Conservation (phyloP, 2,329 filamentous ascomycete genomes). For the Pseudogymnoascus sp. region DNA sequence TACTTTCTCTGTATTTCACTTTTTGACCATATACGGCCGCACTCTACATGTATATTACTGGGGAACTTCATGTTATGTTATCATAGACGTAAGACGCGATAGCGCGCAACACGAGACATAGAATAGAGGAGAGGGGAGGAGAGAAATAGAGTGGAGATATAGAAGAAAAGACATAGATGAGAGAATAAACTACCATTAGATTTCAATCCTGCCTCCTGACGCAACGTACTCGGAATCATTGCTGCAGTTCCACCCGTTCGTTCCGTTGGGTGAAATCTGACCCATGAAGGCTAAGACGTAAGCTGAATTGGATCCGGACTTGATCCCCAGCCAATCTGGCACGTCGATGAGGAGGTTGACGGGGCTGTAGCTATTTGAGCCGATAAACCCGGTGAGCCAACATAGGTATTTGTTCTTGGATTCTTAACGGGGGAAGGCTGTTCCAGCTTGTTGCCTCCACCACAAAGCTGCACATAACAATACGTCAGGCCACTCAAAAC, state of each 20-base stretch:
- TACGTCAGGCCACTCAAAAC: neutral
- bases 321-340: neutral
- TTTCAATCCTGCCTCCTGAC: neutral
- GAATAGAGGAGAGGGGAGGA: neutral
- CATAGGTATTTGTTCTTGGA: neutral
- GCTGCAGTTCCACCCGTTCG: no score
- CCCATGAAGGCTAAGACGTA: neutral
- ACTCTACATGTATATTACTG: neutral
- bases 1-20: slow-evolving; percentile 1
- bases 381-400: neutral
- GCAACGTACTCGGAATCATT: neutral
- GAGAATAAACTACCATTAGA: neutral
- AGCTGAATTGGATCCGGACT: neutral
- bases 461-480: neutral
- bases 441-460: neutral
- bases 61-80: neutral
- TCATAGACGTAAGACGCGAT: neutral
- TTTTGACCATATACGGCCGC: slow-evolving; percentile 1
- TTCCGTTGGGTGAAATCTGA: neutral
- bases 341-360: neutral
- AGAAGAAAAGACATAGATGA: neutral
- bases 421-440: neutral
- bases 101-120: neutral
- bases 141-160: neutral
- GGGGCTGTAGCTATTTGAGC: neutral